Evolutionary conservation across 331 rosid genomes (phyloP).

Genomic region (Quercus phellos): DNA sequence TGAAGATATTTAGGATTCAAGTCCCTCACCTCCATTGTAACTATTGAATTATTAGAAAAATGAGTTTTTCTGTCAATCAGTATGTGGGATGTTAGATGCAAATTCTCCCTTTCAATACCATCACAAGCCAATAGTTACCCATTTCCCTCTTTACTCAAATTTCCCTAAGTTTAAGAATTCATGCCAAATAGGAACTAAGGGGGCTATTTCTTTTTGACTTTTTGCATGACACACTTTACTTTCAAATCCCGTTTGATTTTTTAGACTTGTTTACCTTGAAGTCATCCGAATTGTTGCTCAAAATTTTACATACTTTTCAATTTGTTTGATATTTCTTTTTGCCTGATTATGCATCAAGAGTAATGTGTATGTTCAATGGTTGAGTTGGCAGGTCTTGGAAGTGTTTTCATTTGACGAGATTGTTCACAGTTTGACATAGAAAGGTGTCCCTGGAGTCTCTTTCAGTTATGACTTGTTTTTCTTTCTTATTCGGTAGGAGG

Average conservation of each 20-base stretch:
- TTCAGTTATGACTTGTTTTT: constrained; percentile 63
- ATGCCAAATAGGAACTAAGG: neutral
- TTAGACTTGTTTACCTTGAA: constrained; percentile 1
- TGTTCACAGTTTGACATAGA: constrained; percentile 13
- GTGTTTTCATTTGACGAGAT: constrained; percentile 28
- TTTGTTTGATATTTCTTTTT: constrained; percentile 1
- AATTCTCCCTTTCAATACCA: neutral
- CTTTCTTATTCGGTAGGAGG: constrained; percentile 43
- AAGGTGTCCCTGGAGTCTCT: constrained; percentile 12
- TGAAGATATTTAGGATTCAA: too few species aligned
- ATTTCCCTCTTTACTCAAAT: neutral
- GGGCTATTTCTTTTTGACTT: neutral
- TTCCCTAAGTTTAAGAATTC: neutral
- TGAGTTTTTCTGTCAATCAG: neutral
- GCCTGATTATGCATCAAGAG: constrained; percentile 9
- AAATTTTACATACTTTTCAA: constrained; percentile 12
- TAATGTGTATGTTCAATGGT: constrained; percentile 28
- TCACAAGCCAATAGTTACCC: neutral
- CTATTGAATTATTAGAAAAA: too few species aligned
- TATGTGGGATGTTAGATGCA: neutral
- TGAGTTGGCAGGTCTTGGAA: constrained; percentile 44
- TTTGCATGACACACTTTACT: neutral
- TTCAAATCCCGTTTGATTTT: constrained; percentile 7
- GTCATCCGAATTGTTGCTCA: neutral
- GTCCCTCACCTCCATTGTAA: too few species aligned